Evolutionary conservation across 1,139 yeast species (phyloP).

Genomic region (Pichia sp.): DNA sequence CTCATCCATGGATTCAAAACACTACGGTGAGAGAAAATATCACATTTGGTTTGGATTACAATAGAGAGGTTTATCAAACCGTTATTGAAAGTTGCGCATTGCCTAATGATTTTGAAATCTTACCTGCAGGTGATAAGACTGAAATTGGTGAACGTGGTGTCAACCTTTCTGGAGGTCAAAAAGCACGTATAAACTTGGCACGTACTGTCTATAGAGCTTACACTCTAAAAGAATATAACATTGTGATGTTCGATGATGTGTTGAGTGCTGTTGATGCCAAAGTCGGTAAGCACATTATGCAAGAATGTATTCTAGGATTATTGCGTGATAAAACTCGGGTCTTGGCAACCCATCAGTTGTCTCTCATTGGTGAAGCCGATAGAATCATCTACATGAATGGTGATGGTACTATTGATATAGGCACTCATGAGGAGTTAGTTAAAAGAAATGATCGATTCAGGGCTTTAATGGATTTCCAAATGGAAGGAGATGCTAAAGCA

Average conservation of each 20-base stretch:
- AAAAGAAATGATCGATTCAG: constrained; percentile 11
- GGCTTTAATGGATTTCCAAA: constrained; percentile 45
- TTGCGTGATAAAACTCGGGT: constrained; percentile 60
- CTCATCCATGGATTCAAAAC: constrained; percentile 77
- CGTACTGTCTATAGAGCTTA: constrained; percentile 58
- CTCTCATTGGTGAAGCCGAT: constrained; percentile 61
- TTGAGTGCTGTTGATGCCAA: constrained; percentile 90
- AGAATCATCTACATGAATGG: constrained; percentile 65
- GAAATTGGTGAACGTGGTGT: constrained; percentile 93
- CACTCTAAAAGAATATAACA: constrained; percentile 47
- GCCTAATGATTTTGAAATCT: constrained; percentile 56
- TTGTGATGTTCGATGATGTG: constrained; percentile 74
- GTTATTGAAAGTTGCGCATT: constrained; percentile 65
- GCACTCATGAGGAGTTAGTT: constrained; percentile 51
- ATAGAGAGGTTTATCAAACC: constrained; percentile 48
- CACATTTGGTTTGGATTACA: constrained; percentile 58
- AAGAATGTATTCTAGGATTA: constrained; percentile 56
- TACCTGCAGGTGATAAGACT: constrained; percentile 77
- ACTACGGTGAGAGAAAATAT: constrained; percentile 75
- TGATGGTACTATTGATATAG: constrained; percentile 59
- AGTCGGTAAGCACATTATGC: constrained; percentile 78
- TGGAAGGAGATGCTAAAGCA: constrained; percentile 31
- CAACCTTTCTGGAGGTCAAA: constrained; percentile 89
- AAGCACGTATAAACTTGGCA: constrained; percentile 78
- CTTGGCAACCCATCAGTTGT: constrained; percentile 80